Evolutionary conservation across 2,329 filamentous ascomycete species (phyloP).

Genomic region (Colletotrichum lentis): DNA sequence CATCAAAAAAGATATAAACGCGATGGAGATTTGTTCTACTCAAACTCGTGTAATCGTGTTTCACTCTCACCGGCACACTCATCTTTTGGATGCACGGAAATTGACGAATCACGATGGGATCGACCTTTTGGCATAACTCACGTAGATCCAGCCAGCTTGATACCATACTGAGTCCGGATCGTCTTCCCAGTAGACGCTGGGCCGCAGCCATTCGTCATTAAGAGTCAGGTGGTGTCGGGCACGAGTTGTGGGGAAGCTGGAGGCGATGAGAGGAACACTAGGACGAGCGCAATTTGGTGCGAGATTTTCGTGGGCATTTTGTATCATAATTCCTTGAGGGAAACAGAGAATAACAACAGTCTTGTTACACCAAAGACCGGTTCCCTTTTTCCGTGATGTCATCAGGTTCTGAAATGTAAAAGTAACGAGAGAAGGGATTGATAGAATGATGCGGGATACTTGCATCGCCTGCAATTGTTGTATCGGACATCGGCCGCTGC

Average conservation of each 20-base stretch:
- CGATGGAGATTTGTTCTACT: not conserved
- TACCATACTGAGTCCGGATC: constrained; percentile 11
- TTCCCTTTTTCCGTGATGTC: not conserved
- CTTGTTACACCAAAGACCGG: constrained; percentile 8
- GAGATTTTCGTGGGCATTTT: constrained; percentile 5
- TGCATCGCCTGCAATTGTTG: not conserved
- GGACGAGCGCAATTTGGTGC: constrained; percentile 9
- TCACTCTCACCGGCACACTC: constrained; percentile 20
- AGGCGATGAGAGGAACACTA: not conserved
- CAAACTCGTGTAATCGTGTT: not conserved
- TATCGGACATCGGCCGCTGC: not conserved
- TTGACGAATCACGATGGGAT: not conserved
- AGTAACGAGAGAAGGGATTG: no score
- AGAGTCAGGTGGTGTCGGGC: not conserved
- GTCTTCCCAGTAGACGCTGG: constrained; percentile 31
- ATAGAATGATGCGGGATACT: no score
- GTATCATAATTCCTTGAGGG: constrained; percentile 9
- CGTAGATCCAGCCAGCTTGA: constrained; percentile 11
- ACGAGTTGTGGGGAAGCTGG: constrained; percentile 6
- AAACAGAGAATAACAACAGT: constrained; percentile 29
- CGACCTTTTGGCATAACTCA: constrained; percentile 1
- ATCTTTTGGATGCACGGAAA: not conserved
- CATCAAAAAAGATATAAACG: constrained; percentile 20
- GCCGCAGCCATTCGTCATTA: not conserved
- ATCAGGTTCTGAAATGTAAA: not conserved